These are phyloP conservation scores for Podila epicladia DNA, from an alignment of 192 early-diverging fungal genomes.

Conservation along the genomic window DNA sequence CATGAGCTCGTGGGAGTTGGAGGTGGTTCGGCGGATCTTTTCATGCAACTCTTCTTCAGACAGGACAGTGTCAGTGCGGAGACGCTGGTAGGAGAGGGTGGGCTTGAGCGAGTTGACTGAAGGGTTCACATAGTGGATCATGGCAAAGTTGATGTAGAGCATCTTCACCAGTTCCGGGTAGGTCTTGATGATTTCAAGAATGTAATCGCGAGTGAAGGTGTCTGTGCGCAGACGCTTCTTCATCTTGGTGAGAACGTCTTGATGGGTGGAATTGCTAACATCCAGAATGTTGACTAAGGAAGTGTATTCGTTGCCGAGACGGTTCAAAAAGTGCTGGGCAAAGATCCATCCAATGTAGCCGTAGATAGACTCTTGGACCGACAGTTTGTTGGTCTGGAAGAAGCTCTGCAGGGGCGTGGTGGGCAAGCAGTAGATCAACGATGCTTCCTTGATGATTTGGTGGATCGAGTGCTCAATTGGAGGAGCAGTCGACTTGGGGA, in stretches of 20 bases:
- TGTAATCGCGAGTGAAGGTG: conserved; percentile 98
- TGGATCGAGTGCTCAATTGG: conserved; percentile 90
- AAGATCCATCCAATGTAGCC: conserved; percentile 98
- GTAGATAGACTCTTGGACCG: conserved; percentile 96
- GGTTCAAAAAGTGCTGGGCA: conserved; percentile 98
- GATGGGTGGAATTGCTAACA: conserved; percentile 78
- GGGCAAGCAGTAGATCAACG: conserved; percentile 95
- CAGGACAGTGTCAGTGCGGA: conserved; percentile 78
- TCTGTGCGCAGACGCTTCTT: conserved; percentile 98
- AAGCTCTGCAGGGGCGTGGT: conserved; percentile 92
- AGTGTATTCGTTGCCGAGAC: conserved; percentile 93
- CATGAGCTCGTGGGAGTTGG: conserved; percentile 94
- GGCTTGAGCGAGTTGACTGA: conserved; percentile 57
- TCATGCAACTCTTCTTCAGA: conserved; percentile 85
- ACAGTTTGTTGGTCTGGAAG: conserved; percentile 91
- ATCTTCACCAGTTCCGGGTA: conserved; percentile 94
- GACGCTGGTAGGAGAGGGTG: conserved; percentile 89
- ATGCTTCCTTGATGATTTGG: conserved; percentile 97
- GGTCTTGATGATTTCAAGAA: conserved; percentile 94
- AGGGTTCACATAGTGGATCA: conserved; percentile 88
- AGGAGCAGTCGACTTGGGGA: conserved; percentile 77
- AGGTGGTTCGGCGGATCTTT: conserved; percentile 87
- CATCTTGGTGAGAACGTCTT: conserved; percentile 95
- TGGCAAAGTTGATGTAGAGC: conserved; percentile 95
- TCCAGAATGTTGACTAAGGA: conserved; percentile 89